Evolutionary conservation across 2,329 filamentous ascomycete genomes (phyloP).

Genomic region (Fusarium proliferatum): DNA sequence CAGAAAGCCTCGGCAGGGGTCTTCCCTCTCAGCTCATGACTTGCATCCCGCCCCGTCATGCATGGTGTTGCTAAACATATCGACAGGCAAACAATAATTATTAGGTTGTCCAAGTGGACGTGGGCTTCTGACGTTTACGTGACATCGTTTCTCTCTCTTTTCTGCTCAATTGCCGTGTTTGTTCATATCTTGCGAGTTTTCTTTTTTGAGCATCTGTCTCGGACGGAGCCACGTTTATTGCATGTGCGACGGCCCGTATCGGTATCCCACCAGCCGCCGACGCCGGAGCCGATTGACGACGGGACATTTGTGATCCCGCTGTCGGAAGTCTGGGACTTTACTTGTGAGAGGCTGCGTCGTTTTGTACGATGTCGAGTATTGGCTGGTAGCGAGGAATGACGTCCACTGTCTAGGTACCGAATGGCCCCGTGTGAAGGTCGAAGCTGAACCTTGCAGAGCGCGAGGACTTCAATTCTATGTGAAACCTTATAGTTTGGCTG

Average conservation of each 20-base stretch:
- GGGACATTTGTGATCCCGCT: conserved; percentile 4
- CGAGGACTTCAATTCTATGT: background rate
- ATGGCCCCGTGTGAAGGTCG: background rate
- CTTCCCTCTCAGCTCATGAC: conserved; percentile 24
- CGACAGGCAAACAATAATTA: background rate
- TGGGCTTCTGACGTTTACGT: conserved; percentile 10
- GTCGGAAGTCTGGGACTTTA: background rate
- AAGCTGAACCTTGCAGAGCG: background rate
- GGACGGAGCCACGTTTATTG: conserved; percentile 12
- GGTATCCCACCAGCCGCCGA: conserved; percentile 18
- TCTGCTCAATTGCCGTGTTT: conserved; percentile 6
- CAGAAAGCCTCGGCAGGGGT: conserved; percentile 32
- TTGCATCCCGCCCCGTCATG: conserved; percentile 22
- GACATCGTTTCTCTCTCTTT: conserved; percentile 6
- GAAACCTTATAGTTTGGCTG: background rate
- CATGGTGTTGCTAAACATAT: conserved; percentile 41
- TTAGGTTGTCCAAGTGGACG: background rate
- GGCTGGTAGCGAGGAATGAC: conserved; percentile 3
- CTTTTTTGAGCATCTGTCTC: background rate
- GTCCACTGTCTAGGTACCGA: background rate
- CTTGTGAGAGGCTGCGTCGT: conserved; percentile 4
- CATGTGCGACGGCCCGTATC: conserved; percentile 7
- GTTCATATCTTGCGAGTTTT: background rate
- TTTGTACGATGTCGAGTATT: conserved; percentile 10
- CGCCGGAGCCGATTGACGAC: conserved; percentile 21